Conservation (phyloP, 441 rosid species). For the Erodium moschatum region DNA sequence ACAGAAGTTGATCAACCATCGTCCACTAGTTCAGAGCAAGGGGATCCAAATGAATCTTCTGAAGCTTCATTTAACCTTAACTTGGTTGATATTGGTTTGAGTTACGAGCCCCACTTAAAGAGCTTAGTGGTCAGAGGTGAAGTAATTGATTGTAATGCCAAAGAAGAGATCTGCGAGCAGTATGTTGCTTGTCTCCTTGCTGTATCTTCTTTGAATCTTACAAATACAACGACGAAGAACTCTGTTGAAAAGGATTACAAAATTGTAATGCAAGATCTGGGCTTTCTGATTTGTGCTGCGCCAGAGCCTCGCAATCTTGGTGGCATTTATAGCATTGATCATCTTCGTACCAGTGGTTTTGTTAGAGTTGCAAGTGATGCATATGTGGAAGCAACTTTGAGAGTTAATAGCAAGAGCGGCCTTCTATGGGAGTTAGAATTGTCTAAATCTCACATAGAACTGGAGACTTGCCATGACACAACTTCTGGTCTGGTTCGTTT, state of each 20-base stretch:
- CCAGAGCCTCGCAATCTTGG: constrained; percentile 39
- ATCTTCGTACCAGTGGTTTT: constrained; percentile 64
- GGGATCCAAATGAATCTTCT: constrained; percentile 31
- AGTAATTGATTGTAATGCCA: constrained; percentile 9
- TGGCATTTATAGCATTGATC: constrained; percentile 47
- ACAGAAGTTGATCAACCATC: constrained; percentile 29
- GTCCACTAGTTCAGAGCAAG: constrained; percentile 30
- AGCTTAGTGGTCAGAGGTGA: background rate
- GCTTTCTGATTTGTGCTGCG: constrained; percentile 62
- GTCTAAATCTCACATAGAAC: constrained; percentile 49
- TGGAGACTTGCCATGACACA: constrained; percentile 87
- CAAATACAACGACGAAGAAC: constrained; percentile 35
- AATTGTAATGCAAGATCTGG: constrained; percentile 74
- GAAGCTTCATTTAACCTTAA: constrained; percentile 58
- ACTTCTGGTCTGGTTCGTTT: constrained; percentile 67
- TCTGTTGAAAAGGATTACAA: constrained; percentile 42
- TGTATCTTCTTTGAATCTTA: constrained; percentile 70
- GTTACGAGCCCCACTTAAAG: constrained; percentile 73
- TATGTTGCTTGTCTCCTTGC: constrained; percentile 74
- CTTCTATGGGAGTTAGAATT: constrained; percentile 78
- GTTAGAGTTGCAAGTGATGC: constrained; percentile 78
- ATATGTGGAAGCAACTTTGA: constrained; percentile 54
- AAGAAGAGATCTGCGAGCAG: constrained; percentile 24
- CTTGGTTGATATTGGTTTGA: constrained; percentile 79
- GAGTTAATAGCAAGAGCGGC: constrained; percentile 48